Conservation (phyloP, 306 rosid genomes). For the Glycine latifolia region DNA sequence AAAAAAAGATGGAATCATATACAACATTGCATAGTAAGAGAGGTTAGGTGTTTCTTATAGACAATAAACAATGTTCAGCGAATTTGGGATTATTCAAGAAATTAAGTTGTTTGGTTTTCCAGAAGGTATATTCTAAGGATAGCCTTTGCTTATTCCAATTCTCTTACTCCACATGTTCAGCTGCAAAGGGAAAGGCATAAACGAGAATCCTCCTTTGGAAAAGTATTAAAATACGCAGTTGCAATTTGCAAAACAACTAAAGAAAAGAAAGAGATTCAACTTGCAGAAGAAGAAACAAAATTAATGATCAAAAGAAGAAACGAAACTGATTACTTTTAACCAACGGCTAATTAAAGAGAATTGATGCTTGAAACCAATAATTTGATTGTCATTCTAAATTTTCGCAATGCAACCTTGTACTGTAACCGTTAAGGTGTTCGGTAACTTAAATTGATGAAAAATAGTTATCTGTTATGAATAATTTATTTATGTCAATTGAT, state of each 20-base stretch:
- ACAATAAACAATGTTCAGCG: neutral
- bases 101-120: neutral
- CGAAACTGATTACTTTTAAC: neutral
- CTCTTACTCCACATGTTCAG: constrained; percentile 13
- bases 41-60: neutral
- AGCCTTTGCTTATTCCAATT: neutral
- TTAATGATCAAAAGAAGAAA: constrained; percentile 30
- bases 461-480: no score
- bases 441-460: no score
- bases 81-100: constrained; percentile 7
- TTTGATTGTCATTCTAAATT: neutral
- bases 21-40: neutral
- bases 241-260: neutral
- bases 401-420: neutral
- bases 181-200: neutral
- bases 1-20: neutral
- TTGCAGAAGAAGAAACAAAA: constrained; percentile 27
- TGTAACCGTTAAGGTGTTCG: no score
- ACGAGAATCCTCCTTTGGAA: neutral
- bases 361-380: neutral
- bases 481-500: no score
- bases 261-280: neutral
- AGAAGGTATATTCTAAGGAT: constrained; percentile 40
- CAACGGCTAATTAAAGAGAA: neutral
- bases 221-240: neutral